A percentile compares a stretch with the other conserved stretches of the same genome.
These are phyloP conservation scores for Croton setiger DNA, from an alignment of 441 rosid genomes.

Conservation along the genomic window DNA sequence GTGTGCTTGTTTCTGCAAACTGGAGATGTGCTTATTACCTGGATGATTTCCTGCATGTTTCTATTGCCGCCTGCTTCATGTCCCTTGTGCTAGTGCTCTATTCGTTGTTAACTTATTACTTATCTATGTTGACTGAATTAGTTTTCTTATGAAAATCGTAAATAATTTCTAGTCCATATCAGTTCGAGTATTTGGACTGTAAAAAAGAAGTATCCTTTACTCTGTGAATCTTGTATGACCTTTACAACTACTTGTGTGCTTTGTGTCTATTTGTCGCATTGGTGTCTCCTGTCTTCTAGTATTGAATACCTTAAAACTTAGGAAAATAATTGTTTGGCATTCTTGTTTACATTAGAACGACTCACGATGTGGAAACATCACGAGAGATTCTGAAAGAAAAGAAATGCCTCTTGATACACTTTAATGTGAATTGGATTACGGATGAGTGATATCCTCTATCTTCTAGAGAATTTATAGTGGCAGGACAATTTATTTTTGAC, in stretches of 20 bases:
- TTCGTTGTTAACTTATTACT: not conserved
- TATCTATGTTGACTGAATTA: not conserved
- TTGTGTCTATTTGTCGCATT: not conserved
- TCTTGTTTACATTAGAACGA: not conserved
- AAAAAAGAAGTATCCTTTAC: not conserved
- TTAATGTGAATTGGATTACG: not conserved
- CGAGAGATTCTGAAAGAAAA: not conserved
- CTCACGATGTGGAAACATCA: not conserved
- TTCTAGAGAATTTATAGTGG: not conserved
- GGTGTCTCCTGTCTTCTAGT: not conserved
- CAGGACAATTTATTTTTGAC: not conserved
- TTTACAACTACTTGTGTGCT: not conserved
- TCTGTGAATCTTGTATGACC: not conserved
- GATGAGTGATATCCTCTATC: not conserved
- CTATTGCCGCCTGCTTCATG: not conserved
- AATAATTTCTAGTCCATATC: not conserved
- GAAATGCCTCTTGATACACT: not conserved
- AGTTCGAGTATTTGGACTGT: not conserved
- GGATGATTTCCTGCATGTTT: not conserved
- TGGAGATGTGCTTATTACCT: not conserved
- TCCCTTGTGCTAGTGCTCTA: not conserved
- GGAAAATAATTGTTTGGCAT: not conserved
- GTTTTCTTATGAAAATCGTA: not conserved
- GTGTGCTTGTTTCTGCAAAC: not conserved
- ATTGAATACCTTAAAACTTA: not conserved